Evolutionary conservation across 208 protist species (phyloP).

Genomic region (Crithidia expoeki): DNA sequence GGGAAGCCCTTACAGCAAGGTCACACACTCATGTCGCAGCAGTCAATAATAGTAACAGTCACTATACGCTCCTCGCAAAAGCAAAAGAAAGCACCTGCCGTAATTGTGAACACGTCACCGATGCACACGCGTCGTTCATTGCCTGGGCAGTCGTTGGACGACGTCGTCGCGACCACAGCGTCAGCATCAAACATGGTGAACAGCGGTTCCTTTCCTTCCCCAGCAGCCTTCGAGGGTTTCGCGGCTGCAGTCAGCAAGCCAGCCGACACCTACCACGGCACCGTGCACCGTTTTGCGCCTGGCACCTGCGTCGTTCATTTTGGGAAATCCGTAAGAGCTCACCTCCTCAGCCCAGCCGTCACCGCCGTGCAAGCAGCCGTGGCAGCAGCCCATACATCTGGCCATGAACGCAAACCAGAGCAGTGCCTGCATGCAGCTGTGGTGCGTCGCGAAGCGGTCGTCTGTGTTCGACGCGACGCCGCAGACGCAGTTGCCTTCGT

Average conservation of each 20-base stretch:
- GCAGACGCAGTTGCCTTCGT: slow-evolving; percentile 26
- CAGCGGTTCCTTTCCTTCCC: slow-evolving; percentile 23
- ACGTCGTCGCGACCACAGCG: not conserved
- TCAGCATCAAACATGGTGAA: slow-evolving; percentile 3
- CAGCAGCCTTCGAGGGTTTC: slow-evolving; percentile 21
- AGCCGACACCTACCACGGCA: slow-evolving; percentile 20
- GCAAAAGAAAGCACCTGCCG: too few relatives aligned
- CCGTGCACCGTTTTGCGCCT: slow-evolving; percentile 14
- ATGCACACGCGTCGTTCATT: not conserved
- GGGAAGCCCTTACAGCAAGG: not conserved
- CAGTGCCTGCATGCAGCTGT: not conserved
- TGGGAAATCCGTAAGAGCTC: slow-evolving; percentile 11
- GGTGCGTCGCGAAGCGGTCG: slow-evolving; percentile 3
- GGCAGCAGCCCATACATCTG: not conserved
- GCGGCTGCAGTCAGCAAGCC: slow-evolving; percentile 16
- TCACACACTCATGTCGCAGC: not conserved
- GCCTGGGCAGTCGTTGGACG: not conserved
- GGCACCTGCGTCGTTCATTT: slow-evolving; percentile 32
- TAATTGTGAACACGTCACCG: not conserved
- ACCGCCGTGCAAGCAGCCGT: slow-evolving; percentile 2
- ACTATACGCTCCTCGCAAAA: not conserved
- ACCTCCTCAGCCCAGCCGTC: slow-evolving; percentile 9
- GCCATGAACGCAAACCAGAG: not conserved
- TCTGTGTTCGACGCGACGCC: slow-evolving; percentile 10
- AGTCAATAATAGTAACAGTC: not conserved